Percentiles rank a stretch among this genome's conserved stretches.
Evolutionary conservation across 495 filamentous ascomycete species (phyloP).

Genomic region (Penicillium turbatum): DNA sequence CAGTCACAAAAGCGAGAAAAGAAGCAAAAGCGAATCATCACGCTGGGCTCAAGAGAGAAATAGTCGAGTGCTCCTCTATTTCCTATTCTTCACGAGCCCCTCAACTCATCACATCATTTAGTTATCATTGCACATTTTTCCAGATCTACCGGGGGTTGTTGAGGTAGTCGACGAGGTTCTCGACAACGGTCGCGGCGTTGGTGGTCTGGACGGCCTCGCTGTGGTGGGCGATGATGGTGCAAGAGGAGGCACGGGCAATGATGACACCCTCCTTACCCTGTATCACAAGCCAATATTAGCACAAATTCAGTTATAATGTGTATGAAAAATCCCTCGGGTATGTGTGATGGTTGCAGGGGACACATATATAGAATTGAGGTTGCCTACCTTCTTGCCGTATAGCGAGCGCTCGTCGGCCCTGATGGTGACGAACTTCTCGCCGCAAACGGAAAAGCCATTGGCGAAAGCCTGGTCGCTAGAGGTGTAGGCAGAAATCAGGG

Average conservation of each 20-base stretch:
- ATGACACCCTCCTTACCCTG: slow-evolving; percentile 79
- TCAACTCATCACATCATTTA: slow-evolving; percentile 17
- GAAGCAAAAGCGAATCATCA: neutral
- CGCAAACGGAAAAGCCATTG: slow-evolving; percentile 64
- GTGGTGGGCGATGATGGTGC: slow-evolving; percentile 84
- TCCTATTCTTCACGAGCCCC: slow-evolving; percentile 27
- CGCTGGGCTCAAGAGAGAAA: slow-evolving; percentile 1
- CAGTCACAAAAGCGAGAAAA: slow-evolving; percentile 3
- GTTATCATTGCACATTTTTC: slow-evolving; percentile 5
- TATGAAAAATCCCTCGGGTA: neutral
- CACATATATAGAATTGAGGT: neutral
- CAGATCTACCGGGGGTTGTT: slow-evolving; percentile 32
- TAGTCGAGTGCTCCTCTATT: slow-evolving; percentile 23
- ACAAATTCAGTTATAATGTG: neutral
- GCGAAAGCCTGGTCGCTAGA: slow-evolving; percentile 27
- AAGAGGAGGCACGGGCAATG: slow-evolving; percentile 76
- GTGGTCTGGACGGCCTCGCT: slow-evolving; percentile 58
- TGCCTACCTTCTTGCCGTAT: slow-evolving; percentile 77
- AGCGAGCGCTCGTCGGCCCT: slow-evolving; percentile 71
- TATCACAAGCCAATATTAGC: slow-evolving; percentile 1
- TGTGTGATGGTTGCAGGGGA: neutral
- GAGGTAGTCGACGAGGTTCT: slow-evolving; percentile 45
- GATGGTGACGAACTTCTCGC: slow-evolving; percentile 68
- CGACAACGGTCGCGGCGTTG: slow-evolving; percentile 38
- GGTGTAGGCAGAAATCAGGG: slow-evolving; percentile 32